A percentile compares a stretch with the other conserved stretches of the same genome.
phyloP scores from a whole-genome alignment of 2,329 filamentous ascomycete species.

The Bipolaris sorokiniana region DNA sequence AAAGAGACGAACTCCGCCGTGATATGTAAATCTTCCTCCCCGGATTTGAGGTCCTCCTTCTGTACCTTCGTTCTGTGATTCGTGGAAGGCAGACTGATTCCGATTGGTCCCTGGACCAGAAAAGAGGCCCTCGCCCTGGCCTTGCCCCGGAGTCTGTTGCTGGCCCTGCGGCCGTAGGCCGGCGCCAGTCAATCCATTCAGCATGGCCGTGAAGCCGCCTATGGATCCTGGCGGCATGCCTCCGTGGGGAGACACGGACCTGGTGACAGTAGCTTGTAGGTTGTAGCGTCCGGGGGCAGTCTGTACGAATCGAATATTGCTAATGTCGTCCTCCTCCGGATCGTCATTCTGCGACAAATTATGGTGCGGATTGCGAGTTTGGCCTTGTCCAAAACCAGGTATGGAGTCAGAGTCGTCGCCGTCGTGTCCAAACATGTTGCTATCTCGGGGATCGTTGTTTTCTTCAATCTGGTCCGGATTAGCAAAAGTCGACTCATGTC shows the following conservation, averaged over 20 bases:
- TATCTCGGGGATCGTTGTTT: slow-evolving; percentile 68
- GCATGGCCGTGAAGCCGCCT: slow-evolving; percentile 54
- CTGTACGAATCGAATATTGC: slow-evolving; percentile 53
- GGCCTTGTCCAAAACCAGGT: slow-evolving; percentile 34
- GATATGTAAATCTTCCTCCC: slow-evolving; percentile 40
- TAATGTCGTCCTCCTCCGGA: slow-evolving; percentile 58
- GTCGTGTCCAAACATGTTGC: slow-evolving; percentile 34
- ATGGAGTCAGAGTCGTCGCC: slow-evolving; percentile 38
- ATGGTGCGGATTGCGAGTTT: slow-evolving; percentile 49
- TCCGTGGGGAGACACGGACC: slow-evolving; percentile 37
- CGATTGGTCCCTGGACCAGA: slow-evolving; percentile 12
- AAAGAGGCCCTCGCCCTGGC: slow-evolving; percentile 26
- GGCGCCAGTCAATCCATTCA: slow-evolving; percentile 53
- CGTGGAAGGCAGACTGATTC: slow-evolving; percentile 24
- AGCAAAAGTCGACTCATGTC: slow-evolving; percentile 17
- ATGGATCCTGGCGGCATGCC: slow-evolving; percentile 38
- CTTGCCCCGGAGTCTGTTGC: slow-evolving; percentile 21
- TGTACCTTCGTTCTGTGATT: slow-evolving; percentile 20
- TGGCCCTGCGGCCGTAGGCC: slow-evolving; percentile 27
- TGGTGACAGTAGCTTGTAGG: slow-evolving; percentile 45
- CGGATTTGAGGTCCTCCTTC: slow-evolving; percentile 20
- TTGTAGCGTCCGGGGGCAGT: slow-evolving; percentile 45
- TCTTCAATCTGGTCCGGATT: slow-evolving; percentile 52
- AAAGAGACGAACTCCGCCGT: slow-evolving; percentile 48
- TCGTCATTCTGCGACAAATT: slow-evolving; percentile 59